Evolutionary conservation across 2,329 filamentous ascomycete species (phyloP).

Genomic region (Fusarium napiforme): DNA sequence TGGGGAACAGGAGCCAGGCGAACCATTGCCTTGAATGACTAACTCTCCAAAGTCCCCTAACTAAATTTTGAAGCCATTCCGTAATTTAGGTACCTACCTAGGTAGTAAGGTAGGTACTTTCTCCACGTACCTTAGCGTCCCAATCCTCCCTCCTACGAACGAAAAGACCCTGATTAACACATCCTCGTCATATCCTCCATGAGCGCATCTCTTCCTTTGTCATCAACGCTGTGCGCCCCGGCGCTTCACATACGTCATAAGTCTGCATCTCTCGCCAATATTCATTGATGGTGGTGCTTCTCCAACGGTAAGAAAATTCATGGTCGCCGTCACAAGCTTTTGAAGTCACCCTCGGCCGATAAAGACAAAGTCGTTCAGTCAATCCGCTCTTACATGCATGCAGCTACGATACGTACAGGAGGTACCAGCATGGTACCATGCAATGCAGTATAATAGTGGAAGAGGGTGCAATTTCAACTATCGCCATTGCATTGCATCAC

Average conservation of each 20-base stretch:
- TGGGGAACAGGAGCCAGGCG: conserved; percentile 21
- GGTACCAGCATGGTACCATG: neutral
- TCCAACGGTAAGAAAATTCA: conserved; percentile 2
- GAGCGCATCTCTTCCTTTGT: neutral
- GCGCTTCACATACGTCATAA: neutral
- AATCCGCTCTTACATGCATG: conserved; percentile 18
- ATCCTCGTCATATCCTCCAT: neutral
- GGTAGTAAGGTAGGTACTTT: neutral
- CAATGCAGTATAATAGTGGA: neutral
- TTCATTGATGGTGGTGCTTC: conserved; percentile 3
- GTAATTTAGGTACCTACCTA: too few relatives aligned
- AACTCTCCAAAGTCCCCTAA: conserved; percentile 34
- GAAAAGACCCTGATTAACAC: neutral
- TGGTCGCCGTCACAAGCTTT: conserved; percentile 19
- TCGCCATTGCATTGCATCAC: conserved; percentile 25
- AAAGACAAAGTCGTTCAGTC: neutral
- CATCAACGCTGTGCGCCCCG: neutral
- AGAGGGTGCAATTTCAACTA: conserved; percentile 17
- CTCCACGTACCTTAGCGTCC: conserved; percentile 1
- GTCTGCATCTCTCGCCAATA: neutral
- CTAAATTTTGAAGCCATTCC: conserved; percentile 28
- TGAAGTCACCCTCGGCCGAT: conserved; percentile 16
- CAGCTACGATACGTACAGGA: conserved; percentile 1
- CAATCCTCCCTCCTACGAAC: neutral
- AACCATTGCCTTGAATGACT: conserved; percentile 37